A percentile compares a stretch with the other conserved stretches of the same genome.
Conservation (phyloP, 352 stramenopile genomes). For the Phytophthora idaei region DNA sequence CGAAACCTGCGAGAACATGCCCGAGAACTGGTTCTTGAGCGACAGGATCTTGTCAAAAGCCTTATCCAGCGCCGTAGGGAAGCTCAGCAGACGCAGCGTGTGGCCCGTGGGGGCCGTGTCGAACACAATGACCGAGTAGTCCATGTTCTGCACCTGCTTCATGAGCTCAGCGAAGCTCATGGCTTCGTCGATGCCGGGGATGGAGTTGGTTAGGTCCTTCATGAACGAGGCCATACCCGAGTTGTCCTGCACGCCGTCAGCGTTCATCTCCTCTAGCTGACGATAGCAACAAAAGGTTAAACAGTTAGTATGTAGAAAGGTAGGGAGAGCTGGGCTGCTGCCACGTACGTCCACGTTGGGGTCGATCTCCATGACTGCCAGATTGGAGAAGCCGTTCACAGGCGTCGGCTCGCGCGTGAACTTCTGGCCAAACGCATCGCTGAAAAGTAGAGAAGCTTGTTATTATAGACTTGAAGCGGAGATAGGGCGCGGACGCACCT, state of each 20-base stretch:
- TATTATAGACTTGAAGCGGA: not conserved
- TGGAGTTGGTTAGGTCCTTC: slow-evolving; percentile 97
- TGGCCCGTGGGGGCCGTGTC: slow-evolving; percentile 98
- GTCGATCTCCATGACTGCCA: slow-evolving; percentile 99
- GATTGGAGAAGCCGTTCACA: slow-evolving; percentile 98
- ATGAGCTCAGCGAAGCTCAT: slow-evolving; percentile 99
- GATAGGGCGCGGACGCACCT: slow-evolving; percentile 42
- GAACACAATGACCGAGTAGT: slow-evolving; percentile 99
- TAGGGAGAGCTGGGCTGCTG: not conserved
- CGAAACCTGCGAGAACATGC: slow-evolving; percentile 88
- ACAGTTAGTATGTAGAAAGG: slow-evolving; percentile 11
- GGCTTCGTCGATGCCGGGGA: slow-evolving; percentile 99
- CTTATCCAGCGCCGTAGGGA: slow-evolving; percentile 98
- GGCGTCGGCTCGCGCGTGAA: slow-evolving; percentile 97
- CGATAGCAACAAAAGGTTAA: not conserved
- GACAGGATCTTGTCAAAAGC: slow-evolving; percentile 98
- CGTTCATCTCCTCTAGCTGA: slow-evolving; percentile 85
- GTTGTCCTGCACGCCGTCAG: slow-evolving; percentile 83
- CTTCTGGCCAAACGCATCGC: slow-evolving; percentile 99
- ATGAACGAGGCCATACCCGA: slow-evolving; percentile 95
- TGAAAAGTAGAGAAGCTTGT: slow-evolving; percentile 28
- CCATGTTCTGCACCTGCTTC: slow-evolving; percentile 97
- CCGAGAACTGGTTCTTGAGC: slow-evolving; percentile 93
- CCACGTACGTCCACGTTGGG: slow-evolving; percentile 80
- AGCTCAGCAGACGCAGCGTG: slow-evolving; percentile 96